Evolutionary conservation across 768 basidiomycete species (phyloP).

Genomic region (Trametes cinnabarina): DNA sequence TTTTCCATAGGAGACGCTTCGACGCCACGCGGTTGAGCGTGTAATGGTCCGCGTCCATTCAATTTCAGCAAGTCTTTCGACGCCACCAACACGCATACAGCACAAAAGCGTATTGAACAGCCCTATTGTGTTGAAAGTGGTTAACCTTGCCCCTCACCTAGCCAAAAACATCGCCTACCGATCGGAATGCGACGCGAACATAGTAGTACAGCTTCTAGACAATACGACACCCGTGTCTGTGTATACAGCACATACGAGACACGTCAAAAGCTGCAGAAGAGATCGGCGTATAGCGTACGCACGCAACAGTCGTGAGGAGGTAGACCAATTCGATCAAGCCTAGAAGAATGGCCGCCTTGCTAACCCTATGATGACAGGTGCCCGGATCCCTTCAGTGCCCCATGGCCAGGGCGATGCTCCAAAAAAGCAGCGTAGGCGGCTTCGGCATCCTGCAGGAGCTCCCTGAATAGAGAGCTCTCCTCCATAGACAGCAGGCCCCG

Average conservation of each 20-base stretch:
- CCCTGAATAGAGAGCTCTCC: not conserved
- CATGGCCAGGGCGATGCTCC: not conserved
- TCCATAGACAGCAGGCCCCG: not conserved
- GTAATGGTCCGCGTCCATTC: too few relatives aligned
- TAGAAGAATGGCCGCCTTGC: not conserved
- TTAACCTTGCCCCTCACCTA: not conserved
- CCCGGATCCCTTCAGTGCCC: not conserved
- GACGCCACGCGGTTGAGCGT: too few relatives aligned
- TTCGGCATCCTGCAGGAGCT: slow-evolving; percentile 1
- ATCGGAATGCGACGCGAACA: not conserved
- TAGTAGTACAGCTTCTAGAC: not conserved
- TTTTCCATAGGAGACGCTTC: too few relatives aligned
- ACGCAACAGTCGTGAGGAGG: too few relatives aligned
- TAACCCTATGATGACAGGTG: not conserved
- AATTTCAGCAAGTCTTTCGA: too few relatives aligned
- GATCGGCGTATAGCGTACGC: too few relatives aligned
- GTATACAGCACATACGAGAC: too few relatives aligned
- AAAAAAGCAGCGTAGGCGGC: not conserved
- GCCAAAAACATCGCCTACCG: not conserved
- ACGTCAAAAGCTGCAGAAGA: too few relatives aligned
- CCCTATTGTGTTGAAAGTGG: not conserved
- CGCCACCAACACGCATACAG: not conserved
- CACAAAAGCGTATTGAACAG: not conserved
- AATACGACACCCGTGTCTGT: not conserved
- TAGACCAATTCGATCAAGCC: too few relatives aligned